These are phyloP conservation scores for Nigrospora osmanthi DNA, from an alignment of 2,329 filamentous ascomycete species.

Conservation along the genomic window DNA sequence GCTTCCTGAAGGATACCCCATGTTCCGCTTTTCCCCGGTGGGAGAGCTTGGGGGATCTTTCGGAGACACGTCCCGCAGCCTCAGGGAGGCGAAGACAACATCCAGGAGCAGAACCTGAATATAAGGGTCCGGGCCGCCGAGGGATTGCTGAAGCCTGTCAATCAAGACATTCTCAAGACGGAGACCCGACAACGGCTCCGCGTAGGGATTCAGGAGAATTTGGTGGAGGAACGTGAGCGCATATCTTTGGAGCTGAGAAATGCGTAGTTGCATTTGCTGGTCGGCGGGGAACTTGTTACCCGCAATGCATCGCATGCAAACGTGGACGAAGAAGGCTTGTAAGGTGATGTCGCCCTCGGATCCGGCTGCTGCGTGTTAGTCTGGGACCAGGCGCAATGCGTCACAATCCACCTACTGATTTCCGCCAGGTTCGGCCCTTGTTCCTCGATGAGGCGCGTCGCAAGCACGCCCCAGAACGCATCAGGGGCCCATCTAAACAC, in stretches of 20 bases:
- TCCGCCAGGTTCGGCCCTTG: slow-evolving; percentile 33
- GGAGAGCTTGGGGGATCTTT: slow-evolving; percentile 35
- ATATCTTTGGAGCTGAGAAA: slow-evolving; percentile 62
- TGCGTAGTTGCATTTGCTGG: slow-evolving; percentile 34
- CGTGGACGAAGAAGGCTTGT: slow-evolving; percentile 60
- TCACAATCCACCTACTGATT: slow-evolving; percentile 40
- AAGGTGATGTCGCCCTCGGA: slow-evolving; percentile 50
- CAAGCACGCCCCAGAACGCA: slow-evolving; percentile 62
- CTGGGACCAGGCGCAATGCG: slow-evolving; percentile 9
- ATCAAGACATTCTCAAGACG: slow-evolving; percentile 67
- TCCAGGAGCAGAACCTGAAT: slow-evolving; percentile 74
- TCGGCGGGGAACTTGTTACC: slow-evolving; percentile 27
- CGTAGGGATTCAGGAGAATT: slow-evolving; percentile 57
- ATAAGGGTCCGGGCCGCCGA: slow-evolving; percentile 56
- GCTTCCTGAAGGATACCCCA: slow-evolving; percentile 32
- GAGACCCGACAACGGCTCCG: slow-evolving; percentile 48
- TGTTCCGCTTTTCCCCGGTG: slow-evolving; percentile 36
- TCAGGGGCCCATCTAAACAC: slow-evolving; percentile 63
- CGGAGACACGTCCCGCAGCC: slow-evolving; percentile 43
- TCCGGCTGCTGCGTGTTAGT: slow-evolving; percentile 31
- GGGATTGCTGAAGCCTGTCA: slow-evolving; percentile 54
- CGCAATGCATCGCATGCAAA: slow-evolving; percentile 56
- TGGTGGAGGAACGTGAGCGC: slow-evolving; percentile 64
- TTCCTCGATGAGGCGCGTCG: slow-evolving; percentile 49
- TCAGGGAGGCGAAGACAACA: slow-evolving; percentile 67